Percentiles rank a stretch among this genome's conserved stretches.
These are phyloP conservation scores for Suillus fuscotomentosus DNA, from an alignment of 768 basidiomycete species.

Conservation along the genomic window DNA sequence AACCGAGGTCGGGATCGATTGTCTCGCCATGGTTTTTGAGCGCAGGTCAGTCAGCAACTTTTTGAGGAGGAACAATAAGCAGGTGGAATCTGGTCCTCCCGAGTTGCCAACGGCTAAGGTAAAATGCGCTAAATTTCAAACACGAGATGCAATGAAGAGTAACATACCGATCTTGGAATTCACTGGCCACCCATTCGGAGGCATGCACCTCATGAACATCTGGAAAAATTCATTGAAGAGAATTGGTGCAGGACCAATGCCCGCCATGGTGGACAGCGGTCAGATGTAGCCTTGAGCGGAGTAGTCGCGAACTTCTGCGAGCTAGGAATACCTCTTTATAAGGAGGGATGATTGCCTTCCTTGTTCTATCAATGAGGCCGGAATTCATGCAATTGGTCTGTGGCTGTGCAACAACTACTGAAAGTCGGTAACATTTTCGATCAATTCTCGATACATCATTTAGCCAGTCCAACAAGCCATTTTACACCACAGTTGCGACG, in stretches of 20 bases:
- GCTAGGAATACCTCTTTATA: not conserved
- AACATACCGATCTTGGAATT: conserved; percentile 41
- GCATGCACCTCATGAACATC: conserved; percentile 44
- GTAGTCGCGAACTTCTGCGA: not conserved
- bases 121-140: not conserved
- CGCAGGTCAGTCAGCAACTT: conserved; percentile 32
- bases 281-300: not conserved
- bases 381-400: not conserved
- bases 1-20: conserved; percentile 27
- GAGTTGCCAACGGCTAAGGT: conserved; percentile 70
- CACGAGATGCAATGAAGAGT: not conserved
- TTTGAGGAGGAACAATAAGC: conserved; percentile 67
- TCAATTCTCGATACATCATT: not conserved
- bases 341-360: not conserved
- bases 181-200: conserved; percentile 46
- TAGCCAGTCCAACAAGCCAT: not conserved
- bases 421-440: not conserved
- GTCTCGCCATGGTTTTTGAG: conserved; percentile 13
- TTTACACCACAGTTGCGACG: not conserved
- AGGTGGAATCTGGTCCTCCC: conserved; percentile 82
- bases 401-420: not conserved
- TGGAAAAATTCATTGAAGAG: conserved; percentile 46
- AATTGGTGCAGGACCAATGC: conserved; percentile 32
- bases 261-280: not conserved
- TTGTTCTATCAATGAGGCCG: not conserved